Percentiles rank a stretch among this genome's conserved stretches.
phyloP scores from a whole-genome alignment of 2,329 filamentous ascomycete genomes.

The Cercospora janseana region DNA sequence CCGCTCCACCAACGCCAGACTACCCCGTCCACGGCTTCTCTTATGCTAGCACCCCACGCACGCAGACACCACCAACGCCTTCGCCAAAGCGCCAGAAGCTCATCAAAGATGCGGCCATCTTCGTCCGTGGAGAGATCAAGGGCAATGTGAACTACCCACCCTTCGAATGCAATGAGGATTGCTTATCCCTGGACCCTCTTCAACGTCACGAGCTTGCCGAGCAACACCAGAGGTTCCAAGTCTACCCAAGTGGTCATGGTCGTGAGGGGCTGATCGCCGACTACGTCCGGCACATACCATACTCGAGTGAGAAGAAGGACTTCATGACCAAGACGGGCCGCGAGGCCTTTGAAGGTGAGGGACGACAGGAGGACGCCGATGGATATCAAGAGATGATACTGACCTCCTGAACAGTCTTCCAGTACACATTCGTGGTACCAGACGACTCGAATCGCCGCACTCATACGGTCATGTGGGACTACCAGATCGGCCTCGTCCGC shows the following conservation, averaged over 20 bases:
- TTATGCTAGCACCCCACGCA: constrained; percentile 23
- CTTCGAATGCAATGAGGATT: constrained; percentile 59
- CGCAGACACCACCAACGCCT: constrained; percentile 27
- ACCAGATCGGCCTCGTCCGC: constrained; percentile 87
- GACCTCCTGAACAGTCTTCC: constrained; percentile 60
- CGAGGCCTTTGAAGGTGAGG: constrained; percentile 81
- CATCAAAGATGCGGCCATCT: constrained; percentile 63
- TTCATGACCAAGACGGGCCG: constrained; percentile 83
- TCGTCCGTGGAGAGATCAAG: constrained; percentile 60
- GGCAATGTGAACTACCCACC: constrained; percentile 72
- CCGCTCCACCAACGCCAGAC: constrained; percentile 32
- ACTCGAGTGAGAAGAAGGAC: constrained; percentile 89
- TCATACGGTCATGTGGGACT: constrained; percentile 86
- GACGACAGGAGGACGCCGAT: background rate
- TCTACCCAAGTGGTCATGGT: constrained; percentile 62
- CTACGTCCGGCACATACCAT: constrained; percentile 70
- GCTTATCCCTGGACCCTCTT: constrained; percentile 24
- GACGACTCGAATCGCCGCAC: constrained; percentile 54
- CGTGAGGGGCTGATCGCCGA: constrained; percentile 46
- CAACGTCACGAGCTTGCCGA: constrained; percentile 49
- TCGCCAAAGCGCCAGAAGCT: constrained; percentile 53
- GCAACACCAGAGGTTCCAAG: constrained; percentile 61
- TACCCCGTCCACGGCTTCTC: constrained; percentile 28
- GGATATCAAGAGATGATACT: background rate
- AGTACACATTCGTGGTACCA: constrained; percentile 76